Conservation (phyloP, 2,329 filamentous ascomycete species). For the Diaporthe helianthi region DNA sequence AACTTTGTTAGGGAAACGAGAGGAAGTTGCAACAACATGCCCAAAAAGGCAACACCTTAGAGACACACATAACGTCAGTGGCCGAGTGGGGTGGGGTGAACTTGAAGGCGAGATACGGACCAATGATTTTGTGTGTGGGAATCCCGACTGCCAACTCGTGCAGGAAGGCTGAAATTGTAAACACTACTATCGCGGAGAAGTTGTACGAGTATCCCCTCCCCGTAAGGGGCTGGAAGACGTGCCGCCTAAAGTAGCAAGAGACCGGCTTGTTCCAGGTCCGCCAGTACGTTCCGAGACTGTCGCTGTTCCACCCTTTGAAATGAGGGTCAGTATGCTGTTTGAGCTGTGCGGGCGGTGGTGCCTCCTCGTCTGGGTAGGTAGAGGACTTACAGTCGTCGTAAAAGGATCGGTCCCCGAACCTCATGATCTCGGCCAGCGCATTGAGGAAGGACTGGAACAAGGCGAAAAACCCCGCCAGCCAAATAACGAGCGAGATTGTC, state of each 20-base stretch:
- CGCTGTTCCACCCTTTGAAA: conserved; percentile 80
- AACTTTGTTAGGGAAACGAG: conserved; percentile 82
- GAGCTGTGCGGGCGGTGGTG: too few relatives aligned
- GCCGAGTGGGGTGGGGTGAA: conserved; percentile 1
- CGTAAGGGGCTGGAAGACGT: conserved; percentile 88
- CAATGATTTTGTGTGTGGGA: conserved; percentile 92
- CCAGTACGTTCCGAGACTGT: conserved; percentile 88
- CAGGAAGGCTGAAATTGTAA: conserved; percentile 84
- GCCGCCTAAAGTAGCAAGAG: conserved; percentile 93
- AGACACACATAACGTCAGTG: conserved; percentile 22
- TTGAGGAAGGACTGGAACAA: conserved; percentile 94
- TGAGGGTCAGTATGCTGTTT: neutral
- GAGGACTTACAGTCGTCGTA: conserved; percentile 78
- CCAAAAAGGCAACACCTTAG: conserved; percentile 85
- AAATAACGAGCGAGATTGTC: conserved; percentile 94
- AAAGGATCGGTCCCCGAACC: conserved; percentile 92
- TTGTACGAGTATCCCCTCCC: conserved; percentile 79
- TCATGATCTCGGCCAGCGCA: conserved; percentile 85
- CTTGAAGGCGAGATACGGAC: conserved; percentile 51
- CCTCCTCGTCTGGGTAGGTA: too few relatives aligned
- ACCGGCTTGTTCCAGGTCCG: conserved; percentile 98
- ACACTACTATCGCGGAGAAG: conserved; percentile 80
- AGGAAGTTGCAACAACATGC: conserved; percentile 93
- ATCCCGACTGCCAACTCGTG: conserved; percentile 94
- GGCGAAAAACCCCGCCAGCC: conserved; percentile 97